Conservation (phyloP, 345 rosid species). For the Crucihimalaya himalaica region DNA sequence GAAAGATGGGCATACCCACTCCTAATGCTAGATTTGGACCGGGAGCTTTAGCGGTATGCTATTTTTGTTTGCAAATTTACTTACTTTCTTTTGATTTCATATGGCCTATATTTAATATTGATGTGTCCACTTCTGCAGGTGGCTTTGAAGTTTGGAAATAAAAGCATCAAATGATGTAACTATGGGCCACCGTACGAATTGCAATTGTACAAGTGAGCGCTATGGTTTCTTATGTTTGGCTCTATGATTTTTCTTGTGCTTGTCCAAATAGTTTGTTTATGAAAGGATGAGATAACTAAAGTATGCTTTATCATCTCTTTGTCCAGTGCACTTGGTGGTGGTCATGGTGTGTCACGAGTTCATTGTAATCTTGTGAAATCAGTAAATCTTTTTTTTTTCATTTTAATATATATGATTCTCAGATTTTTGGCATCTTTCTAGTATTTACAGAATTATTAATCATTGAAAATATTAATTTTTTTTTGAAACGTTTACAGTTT, state of each 20-base stretch:
- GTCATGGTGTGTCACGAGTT: constrained; percentile 87
- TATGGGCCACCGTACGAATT: constrained; percentile 95
- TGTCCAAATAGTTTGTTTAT: neutral
- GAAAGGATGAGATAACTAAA: neutral
- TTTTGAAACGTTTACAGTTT: too few relatives aligned
- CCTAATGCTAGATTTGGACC: constrained; percentile 65
- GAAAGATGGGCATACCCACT: constrained; percentile 48
- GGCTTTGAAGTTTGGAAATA: constrained; percentile 92
- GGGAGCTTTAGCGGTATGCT: constrained; percentile 71
- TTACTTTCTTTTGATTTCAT: neutral
- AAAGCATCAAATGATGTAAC: constrained; percentile 94
- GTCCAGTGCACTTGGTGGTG: constrained; percentile 77
- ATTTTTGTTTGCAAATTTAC: constrained; percentile 8
- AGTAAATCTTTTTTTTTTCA: too few relatives aligned
- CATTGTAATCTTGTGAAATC: too few relatives aligned
- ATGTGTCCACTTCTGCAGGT: constrained; percentile 52
- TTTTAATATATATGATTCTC: too few relatives aligned
- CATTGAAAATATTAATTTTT: too few relatives aligned
- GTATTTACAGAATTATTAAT: too few relatives aligned
- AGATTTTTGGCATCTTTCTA: too few relatives aligned
- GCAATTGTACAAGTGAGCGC: constrained; percentile 94
- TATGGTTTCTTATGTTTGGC: constrained; percentile 1
- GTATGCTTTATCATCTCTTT: constrained; percentile 23
- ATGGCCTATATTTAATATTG: neutral
- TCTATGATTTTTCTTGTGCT: neutral